Percentiles rank a stretch among this genome's conserved stretches.
These are phyloP conservation scores for Gnomoniopsis sp. DNA, from an alignment of 2,329 filamentous ascomycete species.

Conservation along the genomic window DNA sequence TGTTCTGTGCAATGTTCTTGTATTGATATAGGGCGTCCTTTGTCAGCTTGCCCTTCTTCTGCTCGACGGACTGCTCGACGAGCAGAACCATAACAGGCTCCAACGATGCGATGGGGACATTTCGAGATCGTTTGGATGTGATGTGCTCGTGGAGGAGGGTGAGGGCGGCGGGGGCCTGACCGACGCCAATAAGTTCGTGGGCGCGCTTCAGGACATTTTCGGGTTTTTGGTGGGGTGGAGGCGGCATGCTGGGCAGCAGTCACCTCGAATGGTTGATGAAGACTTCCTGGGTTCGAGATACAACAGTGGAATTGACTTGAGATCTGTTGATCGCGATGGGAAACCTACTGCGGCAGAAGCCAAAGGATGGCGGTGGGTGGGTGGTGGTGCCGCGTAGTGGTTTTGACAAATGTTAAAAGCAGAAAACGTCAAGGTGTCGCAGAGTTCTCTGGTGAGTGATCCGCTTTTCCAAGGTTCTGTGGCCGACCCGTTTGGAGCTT, in stretches of 20 bases:
- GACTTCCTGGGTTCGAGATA: not conserved
- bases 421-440: not conserved
- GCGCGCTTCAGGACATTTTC: constrained; percentile 99
- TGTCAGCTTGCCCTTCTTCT: constrained; percentile 96
- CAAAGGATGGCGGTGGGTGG: not conserved
- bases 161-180: constrained; percentile 87
- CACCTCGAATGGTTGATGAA: constrained; percentile 3
- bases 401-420: not conserved
- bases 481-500: not conserved
- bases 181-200: constrained; percentile 97
- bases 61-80: constrained; percentile 93
- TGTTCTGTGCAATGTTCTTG: constrained; percentile 99
- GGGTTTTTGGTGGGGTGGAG: constrained; percentile 93
- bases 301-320: not conserved
- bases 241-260: constrained; percentile 55
- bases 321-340: not conserved
- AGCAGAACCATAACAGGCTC: constrained; percentile 99
- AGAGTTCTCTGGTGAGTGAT: too few relatives aligned
- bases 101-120: constrained; percentile 91
- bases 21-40: constrained; percentile 99
- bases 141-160: constrained; percentile 98
- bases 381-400: not conserved
- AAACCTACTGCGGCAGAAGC: not conserved
- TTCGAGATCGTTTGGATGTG: constrained; percentile 95
- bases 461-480: not conserved